Evolutionary conservation across 1,284 basidiomycete species (phyloP).

Genomic region (Neolentinus lepideus): DNA sequence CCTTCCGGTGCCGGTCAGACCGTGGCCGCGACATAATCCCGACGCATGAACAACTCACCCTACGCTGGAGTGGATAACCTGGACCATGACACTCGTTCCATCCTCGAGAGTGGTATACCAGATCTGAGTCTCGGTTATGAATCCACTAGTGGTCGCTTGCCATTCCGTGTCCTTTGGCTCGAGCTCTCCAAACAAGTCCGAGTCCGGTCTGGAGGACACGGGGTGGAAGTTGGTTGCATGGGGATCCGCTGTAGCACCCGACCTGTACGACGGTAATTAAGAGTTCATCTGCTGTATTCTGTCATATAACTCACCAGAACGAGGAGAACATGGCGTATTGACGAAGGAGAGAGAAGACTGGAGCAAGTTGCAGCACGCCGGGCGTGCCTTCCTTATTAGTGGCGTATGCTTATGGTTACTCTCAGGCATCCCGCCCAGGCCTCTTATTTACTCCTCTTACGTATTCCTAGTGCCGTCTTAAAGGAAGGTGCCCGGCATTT

Average conservation of each 20-base stretch:
- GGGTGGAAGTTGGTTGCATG: conserved; percentile 75
- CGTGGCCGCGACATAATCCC: conserved; percentile 1
- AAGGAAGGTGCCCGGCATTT: too few species aligned
- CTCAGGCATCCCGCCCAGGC: too few species aligned
- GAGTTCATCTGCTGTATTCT: not conserved
- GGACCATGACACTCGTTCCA: conserved; percentile 80
- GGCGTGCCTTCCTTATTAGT: not conserved
- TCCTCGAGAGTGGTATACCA: conserved; percentile 86
- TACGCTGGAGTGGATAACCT: conserved; percentile 92
- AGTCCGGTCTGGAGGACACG: conserved; percentile 49
- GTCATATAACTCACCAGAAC: conserved; percentile 5
- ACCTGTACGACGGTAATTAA: conserved; percentile 25
- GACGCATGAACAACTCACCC: conserved; percentile 57
- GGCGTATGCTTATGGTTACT: too few species aligned
- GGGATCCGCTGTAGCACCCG: conserved; percentile 47
- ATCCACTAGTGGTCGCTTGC: conserved; percentile 71
- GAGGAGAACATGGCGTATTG: conserved; percentile 2
- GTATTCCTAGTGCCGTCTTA: too few species aligned
- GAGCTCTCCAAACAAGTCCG: conserved; percentile 66
- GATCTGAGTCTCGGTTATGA: conserved; percentile 88
- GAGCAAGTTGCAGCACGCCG: not conserved
- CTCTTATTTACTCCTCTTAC: too few species aligned
- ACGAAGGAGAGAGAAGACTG: not conserved
- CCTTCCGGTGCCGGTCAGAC: too few species aligned
- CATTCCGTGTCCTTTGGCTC: conserved; percentile 74